These are phyloP conservation scores for Fusarium sp. DNA, from an alignment of 2,329 filamentous ascomycete genomes.

Conservation along the genomic window DNA sequence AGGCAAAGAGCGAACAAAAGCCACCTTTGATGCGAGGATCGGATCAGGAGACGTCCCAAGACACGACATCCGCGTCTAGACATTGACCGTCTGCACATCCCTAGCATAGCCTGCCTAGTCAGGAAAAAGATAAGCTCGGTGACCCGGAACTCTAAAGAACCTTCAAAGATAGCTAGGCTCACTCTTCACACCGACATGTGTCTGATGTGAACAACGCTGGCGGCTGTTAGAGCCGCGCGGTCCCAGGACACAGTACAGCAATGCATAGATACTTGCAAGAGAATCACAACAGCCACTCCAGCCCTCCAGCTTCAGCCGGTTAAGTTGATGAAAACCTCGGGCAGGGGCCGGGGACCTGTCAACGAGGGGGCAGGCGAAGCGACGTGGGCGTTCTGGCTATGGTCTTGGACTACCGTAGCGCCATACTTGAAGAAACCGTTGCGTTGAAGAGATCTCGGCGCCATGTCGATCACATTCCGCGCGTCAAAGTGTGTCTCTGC, in stretches of 20 bases:
- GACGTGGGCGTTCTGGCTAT: background rate
- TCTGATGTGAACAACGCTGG: background rate
- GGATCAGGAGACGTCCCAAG: conserved; percentile 17
- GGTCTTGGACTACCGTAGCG: background rate
- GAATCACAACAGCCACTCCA: background rate
- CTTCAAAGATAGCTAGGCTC: background rate
- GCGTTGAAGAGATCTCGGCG: background rate
- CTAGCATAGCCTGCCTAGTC: conserved; percentile 10
- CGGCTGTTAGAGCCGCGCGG: background rate
- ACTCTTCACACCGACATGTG: background rate
- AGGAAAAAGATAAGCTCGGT: background rate
- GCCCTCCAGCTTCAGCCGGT: conserved; percentile 21
- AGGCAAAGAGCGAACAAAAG: background rate
- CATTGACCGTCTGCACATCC: conserved; percentile 12
- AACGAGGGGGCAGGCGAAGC: background rate
- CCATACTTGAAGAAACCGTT: conserved; percentile 1
- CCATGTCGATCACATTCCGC: conserved; percentile 5
- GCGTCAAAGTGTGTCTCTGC: background rate
- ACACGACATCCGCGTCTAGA: conserved; percentile 19
- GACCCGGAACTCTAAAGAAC: background rate
- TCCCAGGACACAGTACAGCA: background rate
- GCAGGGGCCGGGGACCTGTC: conserved; percentile 2
- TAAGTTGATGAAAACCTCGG: conserved; percentile 6
- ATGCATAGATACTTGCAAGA: background rate
- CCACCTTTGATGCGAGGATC: conserved; percentile 17